phyloP scores from a whole-genome alignment of 768 basidiomycete species.

The Ramaria sp. region DNA sequence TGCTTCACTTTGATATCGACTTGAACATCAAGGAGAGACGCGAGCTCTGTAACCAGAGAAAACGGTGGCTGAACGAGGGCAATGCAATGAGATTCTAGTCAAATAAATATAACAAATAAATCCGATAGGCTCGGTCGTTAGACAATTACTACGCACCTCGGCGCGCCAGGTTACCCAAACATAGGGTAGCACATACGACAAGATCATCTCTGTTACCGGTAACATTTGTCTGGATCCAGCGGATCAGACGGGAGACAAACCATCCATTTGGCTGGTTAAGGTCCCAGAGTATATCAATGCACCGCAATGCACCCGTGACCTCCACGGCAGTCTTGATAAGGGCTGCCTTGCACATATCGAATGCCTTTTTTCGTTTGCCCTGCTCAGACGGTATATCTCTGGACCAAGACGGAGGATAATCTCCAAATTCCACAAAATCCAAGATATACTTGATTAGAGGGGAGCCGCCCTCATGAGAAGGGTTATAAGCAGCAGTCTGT shows the following conservation, averaged over 20 bases:
- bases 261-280: slow-evolving; percentile 49
- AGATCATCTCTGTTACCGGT: slow-evolving; percentile 56
- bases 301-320: slow-evolving; percentile 71
- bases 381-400: slow-evolving; percentile 30
- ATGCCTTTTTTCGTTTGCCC: slow-evolving; percentile 32
- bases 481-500: slow-evolving; percentile 40
- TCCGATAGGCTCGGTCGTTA: background rate
- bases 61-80: slow-evolving; percentile 42
- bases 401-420: slow-evolving; percentile 58
- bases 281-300: slow-evolving; percentile 71
- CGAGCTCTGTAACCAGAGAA: slow-evolving; percentile 55
- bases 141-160: slow-evolving; percentile 38
- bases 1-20: slow-evolving; percentile 81
- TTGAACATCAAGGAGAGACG: slow-evolving; percentile 41
- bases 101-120: slow-evolving; percentile 8
- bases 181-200: slow-evolving; percentile 66
- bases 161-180: slow-evolving; percentile 72
- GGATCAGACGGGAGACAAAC: slow-evolving; percentile 63
- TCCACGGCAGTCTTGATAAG: slow-evolving; percentile 81
- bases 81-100: slow-evolving; percentile 45
- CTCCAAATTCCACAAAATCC: slow-evolving; percentile 64
- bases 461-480: slow-evolving; percentile 36
- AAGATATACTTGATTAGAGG: slow-evolving; percentile 55
- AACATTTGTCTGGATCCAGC: slow-evolving; percentile 57
- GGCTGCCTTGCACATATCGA: slow-evolving; percentile 77